Evolutionary conservation across 1,284 basidiomycete species (phyloP).

Genomic region (Laetiporus sulphureus): DNA sequence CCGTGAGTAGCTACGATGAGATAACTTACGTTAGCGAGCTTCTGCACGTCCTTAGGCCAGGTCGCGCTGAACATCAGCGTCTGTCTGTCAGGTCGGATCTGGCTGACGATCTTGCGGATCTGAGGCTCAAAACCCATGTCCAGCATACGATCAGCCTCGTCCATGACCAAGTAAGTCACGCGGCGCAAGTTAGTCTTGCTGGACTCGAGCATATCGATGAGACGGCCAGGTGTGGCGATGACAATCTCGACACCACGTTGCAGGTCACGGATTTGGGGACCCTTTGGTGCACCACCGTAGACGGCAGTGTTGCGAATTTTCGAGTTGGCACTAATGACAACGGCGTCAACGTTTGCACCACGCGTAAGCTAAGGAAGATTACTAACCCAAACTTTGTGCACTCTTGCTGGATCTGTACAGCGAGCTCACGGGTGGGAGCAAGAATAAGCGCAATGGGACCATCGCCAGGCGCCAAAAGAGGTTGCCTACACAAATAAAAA

Average conservation of each 20-base stretch:
- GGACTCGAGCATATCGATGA: slow-evolving; percentile 94
- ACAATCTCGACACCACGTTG: slow-evolving; percentile 96
- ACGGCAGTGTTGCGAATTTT: slow-evolving; percentile 97
- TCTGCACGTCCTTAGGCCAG: slow-evolving; percentile 99
- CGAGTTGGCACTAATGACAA: slow-evolving; percentile 79
- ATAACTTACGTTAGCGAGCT: slow-evolving; percentile 74
- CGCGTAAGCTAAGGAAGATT: slow-evolving; percentile 8
- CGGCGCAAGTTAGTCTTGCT: slow-evolving; percentile 95
- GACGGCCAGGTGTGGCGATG: slow-evolving; percentile 85
- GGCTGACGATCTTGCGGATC: slow-evolving; percentile 95
- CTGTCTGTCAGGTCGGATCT: slow-evolving; percentile 95
- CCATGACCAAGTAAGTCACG: slow-evolving; percentile 97
- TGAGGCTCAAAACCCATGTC: slow-evolving; percentile 99
- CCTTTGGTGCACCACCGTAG: slow-evolving; percentile 98
- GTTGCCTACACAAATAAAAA: slow-evolving; percentile 56
- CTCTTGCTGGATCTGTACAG: slow-evolving; percentile 98
- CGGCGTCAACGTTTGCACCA: too few relatives aligned
- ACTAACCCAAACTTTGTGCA: slow-evolving; percentile 93
- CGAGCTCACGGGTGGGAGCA: slow-evolving; percentile 96
- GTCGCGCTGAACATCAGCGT: slow-evolving; percentile 98
- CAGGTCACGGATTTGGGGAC: slow-evolving; percentile 95
- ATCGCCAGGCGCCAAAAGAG: slow-evolving; percentile 88
- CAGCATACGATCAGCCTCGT: slow-evolving; percentile 98
- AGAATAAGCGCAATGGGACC: slow-evolving; percentile 96
- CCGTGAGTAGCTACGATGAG: not conserved